Conservation (phyloP, 441 rosid genomes). For the Mallotus repandus region DNA sequence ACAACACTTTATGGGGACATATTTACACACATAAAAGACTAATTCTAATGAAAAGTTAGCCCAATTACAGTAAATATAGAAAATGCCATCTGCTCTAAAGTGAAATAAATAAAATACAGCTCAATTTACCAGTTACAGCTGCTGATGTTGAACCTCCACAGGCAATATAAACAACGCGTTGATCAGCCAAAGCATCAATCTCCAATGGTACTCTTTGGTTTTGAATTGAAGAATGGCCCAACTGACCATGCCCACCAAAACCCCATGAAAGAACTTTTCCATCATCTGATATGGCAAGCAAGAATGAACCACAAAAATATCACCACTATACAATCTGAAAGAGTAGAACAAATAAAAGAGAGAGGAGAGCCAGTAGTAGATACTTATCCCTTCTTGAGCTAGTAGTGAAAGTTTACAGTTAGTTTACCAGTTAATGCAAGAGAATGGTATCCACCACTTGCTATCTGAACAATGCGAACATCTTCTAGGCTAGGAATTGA, state of each 20-base stretch:
- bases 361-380: not conserved
- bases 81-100: not conserved
- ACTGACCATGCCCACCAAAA: constrained; percentile 89
- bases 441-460: constrained; percentile 89
- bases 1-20: not conserved
- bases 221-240: constrained; percentile 61
- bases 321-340: constrained; percentile 1
- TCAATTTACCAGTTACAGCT: constrained; percentile 62
- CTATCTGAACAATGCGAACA: constrained; percentile 62
- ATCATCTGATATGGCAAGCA: constrained; percentile 48
- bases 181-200: constrained; percentile 63
- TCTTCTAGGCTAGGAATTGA: constrained; percentile 61
- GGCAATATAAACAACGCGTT: constrained; percentile 54
- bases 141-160: constrained; percentile 91
- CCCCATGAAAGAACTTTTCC: constrained; percentile 95
- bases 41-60: not conserved
- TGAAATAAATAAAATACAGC: not conserved
- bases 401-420: constrained; percentile 1
- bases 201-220: constrained; percentile 55
- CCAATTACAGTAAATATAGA: not conserved
- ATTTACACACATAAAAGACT: not conserved
- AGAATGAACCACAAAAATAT: constrained; percentile 14
- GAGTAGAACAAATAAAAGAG: not conserved
- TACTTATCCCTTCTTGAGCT: not conserved
- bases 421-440: constrained; percentile 78